Conservation (phyloP, 1,284 basidiomycete species). For the Entoloma clypeatum region DNA sequence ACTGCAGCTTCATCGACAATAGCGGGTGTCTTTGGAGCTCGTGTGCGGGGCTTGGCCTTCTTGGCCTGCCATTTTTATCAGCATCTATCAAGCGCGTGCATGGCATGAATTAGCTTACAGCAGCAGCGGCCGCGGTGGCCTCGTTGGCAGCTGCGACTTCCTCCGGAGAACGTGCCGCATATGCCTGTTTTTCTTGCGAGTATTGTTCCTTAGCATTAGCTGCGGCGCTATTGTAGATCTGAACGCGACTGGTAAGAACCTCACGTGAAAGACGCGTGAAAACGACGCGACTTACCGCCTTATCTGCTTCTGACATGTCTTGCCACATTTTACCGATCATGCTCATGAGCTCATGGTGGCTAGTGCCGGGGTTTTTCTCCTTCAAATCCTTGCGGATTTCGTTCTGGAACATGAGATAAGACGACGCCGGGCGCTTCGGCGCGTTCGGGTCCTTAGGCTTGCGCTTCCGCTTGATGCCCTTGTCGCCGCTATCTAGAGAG, state of each 20-base stretch:
- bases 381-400: conserved; percentile 76
- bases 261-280: conserved; percentile 23
- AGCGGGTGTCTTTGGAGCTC: conserved; percentile 10
- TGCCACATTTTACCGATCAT: conserved; percentile 78
- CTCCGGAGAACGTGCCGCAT: conserved; percentile 46
- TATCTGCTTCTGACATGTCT: conserved; percentile 62
- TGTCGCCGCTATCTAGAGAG: conserved; percentile 12
- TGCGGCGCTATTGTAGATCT: conserved; percentile 39
- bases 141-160: conserved; percentile 42
- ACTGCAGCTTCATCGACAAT: conserved; percentile 3
- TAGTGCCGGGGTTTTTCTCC: conserved; percentile 58
- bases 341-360: conserved; percentile 70
- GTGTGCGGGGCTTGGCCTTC: conserved; percentile 15
- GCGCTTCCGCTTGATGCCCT: conserved; percentile 52
- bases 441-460: conserved; percentile 87
- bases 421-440: conserved; percentile 91
- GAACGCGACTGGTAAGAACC: conserved; percentile 16
- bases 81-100: too few species aligned
- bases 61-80: too few species aligned
- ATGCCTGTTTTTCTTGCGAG: conserved; percentile 46
- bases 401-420: conserved; percentile 96
- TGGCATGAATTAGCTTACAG: conserved; percentile 28
- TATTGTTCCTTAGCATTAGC: conserved; percentile 46
- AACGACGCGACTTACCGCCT: conserved; percentile 52
- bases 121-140: conserved; percentile 35